Evolutionary conservation across 768 basidiomycete species (phyloP).

Genomic region (Favolaschia claudopus): DNA sequence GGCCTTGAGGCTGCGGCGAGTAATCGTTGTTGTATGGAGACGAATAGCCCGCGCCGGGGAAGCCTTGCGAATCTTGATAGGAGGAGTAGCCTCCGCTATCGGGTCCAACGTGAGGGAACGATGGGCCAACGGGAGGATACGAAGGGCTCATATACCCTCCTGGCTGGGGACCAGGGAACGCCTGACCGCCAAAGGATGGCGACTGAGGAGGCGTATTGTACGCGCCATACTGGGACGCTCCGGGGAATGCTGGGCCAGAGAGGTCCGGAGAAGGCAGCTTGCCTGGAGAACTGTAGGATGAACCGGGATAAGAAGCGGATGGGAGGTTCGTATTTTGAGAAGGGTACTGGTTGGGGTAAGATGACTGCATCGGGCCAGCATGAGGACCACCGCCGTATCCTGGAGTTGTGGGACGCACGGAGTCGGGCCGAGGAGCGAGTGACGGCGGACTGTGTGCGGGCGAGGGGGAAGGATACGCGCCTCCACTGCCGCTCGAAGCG

Average conservation of each 20-base stretch:
- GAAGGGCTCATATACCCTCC: constrained; percentile 4
- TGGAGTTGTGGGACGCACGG: constrained; percentile 16
- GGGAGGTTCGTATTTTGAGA: constrained; percentile 6
- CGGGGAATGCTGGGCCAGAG: constrained; percentile 12
- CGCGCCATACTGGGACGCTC: constrained; percentile 4
- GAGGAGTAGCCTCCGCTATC: constrained; percentile 14
- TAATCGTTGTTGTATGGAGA: constrained; percentile 17
- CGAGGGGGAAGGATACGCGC: constrained; percentile 4
- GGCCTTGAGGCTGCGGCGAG: constrained; percentile 15
- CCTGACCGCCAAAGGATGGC: not conserved
- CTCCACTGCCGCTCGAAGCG: not conserved
- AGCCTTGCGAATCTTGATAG: constrained; percentile 17
- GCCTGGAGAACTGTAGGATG: constrained; percentile 6
- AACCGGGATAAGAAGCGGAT: constrained; percentile 14
- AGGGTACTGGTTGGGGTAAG: constrained; percentile 14
- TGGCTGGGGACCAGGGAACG: constrained; percentile 21
- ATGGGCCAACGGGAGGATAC: constrained; percentile 30
- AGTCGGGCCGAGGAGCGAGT: constrained; percentile 17
- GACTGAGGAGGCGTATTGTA: constrained; percentile 4
- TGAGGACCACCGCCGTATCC: constrained; percentile 7
- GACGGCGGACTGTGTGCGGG: constrained; percentile 12
- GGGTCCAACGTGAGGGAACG: constrained; percentile 17
- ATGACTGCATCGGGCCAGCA: not conserved
- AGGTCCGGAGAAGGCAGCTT: constrained; percentile 21
- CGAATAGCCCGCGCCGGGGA: constrained; percentile 23